Evolutionary conservation across 2,329 filamentous ascomycete species (phyloP), one percentile per base, ranked within the genome.

Genomic region (Fusarium sp.): DNA sequence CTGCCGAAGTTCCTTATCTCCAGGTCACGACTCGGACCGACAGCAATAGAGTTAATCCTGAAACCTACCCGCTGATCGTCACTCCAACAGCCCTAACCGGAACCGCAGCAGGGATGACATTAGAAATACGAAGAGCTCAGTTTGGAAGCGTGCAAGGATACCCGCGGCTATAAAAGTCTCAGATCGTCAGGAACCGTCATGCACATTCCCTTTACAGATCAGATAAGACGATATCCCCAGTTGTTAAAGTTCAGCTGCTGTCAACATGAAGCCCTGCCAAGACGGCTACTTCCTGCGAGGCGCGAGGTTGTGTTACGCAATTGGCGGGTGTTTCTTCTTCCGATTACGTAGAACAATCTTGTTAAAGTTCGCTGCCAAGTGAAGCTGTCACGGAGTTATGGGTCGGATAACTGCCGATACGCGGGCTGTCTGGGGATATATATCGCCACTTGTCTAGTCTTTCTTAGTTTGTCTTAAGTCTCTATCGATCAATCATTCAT

Each of bases 121-220:
- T 10, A 17, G 19, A 11, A 57, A 62, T 26, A 63, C 58, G 58
- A 63, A 24, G 17, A 32, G 14, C 58, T 51, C 8, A 36, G 24
- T 51, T 50, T 21, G 43, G 51, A 38, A 34, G 4, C 17, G 2
- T n/a, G 15, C 51, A 63, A 40, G 58, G 60, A 26, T 19, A 6
- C 4, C 7, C 12, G n/a, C 34, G 24, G 28, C 12, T 28, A 45
- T n/a, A 28, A 20, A 3, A 1, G 24, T 63, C 63, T 63, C 44
- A 50, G 30, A 36, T 17, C 3, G 2, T 2, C 15, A 46, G 7
- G 2, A 46, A 24, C 19, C 11, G 44, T 49, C 17, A 63, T 57
- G 58, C 58, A 63, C 46, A 51, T 63, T 57, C 58, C 60, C 34
- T 21, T 63, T 62, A 36, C 0, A 54, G n/a, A 56, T 63, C n/a